A percentile compares a stretch with the other conserved stretches of the same genome.
Conservation (phyloP, 305 asterid genomes). For the Fraxinus nigra region DNA sequence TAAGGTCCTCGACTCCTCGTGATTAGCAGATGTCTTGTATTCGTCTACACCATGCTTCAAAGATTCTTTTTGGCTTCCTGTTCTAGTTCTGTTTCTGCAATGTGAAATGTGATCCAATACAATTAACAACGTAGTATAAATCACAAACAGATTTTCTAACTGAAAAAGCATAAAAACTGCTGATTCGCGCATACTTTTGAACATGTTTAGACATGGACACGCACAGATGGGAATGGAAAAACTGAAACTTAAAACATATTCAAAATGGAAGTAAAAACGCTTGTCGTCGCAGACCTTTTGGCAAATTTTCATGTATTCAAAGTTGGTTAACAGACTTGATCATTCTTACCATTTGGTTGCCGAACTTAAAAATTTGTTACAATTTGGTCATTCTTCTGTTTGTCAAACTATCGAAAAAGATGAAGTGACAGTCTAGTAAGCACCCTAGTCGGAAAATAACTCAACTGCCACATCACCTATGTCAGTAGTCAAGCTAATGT, state of each 20-base stretch:
- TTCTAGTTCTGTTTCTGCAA: slow-evolving; percentile 40
- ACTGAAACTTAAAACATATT: background rate
- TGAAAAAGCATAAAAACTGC: background rate
- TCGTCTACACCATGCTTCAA: slow-evolving; percentile 17
- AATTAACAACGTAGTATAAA: background rate
- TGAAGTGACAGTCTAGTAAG: background rate
- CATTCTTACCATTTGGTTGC: background rate
- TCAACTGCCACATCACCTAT: background rate
- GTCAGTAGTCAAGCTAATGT: background rate
- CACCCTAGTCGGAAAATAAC: background rate
- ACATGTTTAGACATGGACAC: background rate
- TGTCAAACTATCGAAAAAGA: background rate
- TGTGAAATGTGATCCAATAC: background rate
- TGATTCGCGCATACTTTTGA: background rate
- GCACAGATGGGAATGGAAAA: background rate
- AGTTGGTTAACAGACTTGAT: background rate
- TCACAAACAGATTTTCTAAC: background rate
- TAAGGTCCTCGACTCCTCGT: background rate
- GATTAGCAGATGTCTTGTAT: slow-evolving; percentile 5
- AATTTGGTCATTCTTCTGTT: background rate
- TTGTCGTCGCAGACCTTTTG: background rate
- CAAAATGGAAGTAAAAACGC: background rate
- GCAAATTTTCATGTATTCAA: background rate
- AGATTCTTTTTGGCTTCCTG: slow-evolving; percentile 18
- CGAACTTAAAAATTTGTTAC: background rate